These are phyloP conservation scores for Rhizopogon sp. DNA, from an alignment of 768 basidiomycete genomes.

Conservation along the genomic window DNA sequence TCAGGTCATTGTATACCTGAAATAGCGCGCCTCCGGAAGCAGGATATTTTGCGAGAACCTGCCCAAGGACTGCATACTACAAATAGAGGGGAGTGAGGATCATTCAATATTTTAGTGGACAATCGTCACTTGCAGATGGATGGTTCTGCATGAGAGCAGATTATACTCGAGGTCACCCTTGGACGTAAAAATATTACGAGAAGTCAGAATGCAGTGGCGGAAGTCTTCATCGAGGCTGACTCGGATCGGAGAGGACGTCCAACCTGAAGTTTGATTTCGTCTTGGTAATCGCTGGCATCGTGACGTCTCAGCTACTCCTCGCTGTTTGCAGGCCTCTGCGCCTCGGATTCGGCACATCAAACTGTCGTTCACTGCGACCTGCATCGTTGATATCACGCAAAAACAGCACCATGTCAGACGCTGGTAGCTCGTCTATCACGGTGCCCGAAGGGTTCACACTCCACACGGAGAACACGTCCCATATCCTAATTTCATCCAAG, in stretches of 20 bases:
- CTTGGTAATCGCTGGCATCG: slow-evolving; percentile 6
- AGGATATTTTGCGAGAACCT: slow-evolving; percentile 57
- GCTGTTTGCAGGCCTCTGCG: slow-evolving; percentile 24
- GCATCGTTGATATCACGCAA: not conserved
- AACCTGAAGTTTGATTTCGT: not conserved
- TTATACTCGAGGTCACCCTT: not conserved
- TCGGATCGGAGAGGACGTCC: not conserved
- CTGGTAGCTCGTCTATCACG: slow-evolving; percentile 18
- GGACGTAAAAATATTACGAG: not conserved
- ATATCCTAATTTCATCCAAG: slow-evolving; percentile 62
- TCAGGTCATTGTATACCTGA: slow-evolving; percentile 73
- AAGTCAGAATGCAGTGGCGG: not conserved
- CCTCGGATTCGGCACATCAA: slow-evolving; percentile 8
- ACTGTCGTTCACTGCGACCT: not conserved
- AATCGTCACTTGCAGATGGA: not conserved
- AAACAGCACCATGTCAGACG: not conserved
- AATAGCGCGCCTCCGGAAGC: slow-evolving; percentile 55
- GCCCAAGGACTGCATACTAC: slow-evolving; percentile 44
- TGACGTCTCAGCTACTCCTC: slow-evolving; percentile 14
- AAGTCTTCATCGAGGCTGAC: not conserved
- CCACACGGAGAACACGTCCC: slow-evolving; percentile 77
- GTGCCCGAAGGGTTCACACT: slow-evolving; percentile 74
- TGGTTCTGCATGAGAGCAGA: not conserved
- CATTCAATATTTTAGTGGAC: not conserved
- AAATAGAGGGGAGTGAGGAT: not conserved